Evolutionary conservation across 2,329 filamentous ascomycete species (phyloP), one percentile per base, ranked within the genome.

Genomic region (Cladophialophora psammophila): DNA sequence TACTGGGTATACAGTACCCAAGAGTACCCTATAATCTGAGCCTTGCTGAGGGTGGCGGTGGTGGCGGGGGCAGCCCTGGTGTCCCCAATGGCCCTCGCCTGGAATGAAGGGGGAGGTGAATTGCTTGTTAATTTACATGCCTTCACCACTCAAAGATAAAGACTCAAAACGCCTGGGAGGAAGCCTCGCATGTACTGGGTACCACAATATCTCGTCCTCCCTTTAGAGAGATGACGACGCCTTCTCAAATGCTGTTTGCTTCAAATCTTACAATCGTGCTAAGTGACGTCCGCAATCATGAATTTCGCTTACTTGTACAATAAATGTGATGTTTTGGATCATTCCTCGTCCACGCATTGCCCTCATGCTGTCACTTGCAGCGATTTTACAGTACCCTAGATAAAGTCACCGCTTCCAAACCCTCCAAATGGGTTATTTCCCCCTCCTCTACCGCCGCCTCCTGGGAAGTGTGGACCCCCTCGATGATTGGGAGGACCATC

Each of bases 401-500:
- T 85, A 69, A 88, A 88, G 73, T 88, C 86, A 6, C 83, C 84
- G 66, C 80, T 81, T 15, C 87, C 87, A 76, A 87, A 89, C 0
- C 87, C 86, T 8, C 87, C 85, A 84, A 79, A 87, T 86, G 7
- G 83, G 83, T 36, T 77, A 9, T 79, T 79, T 20, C 81, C 81
- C 48, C 77, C 77, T 10, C 76, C 75, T 10, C 81, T 78, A 60
- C 81, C 80, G 55, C 76, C 77, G n/a, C 84, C 82, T 40, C 83
- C 77, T 54, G 83, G 84, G 69, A 80, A 79, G 5, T 82, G 79
- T 31, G 80, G 78, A 50, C 80, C 78, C 64, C 78, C 77, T 59
- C 83, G 80, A 65, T 82, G 77, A 64, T 80, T 83, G 15, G 81
- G 81, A 26, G 86, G 85, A 40, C 79, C 78, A 70, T 85, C 84